phyloP scores from a whole-genome alignment of 2,329 filamentous ascomycete genomes.

The Cyanodermella asteris region DNA sequence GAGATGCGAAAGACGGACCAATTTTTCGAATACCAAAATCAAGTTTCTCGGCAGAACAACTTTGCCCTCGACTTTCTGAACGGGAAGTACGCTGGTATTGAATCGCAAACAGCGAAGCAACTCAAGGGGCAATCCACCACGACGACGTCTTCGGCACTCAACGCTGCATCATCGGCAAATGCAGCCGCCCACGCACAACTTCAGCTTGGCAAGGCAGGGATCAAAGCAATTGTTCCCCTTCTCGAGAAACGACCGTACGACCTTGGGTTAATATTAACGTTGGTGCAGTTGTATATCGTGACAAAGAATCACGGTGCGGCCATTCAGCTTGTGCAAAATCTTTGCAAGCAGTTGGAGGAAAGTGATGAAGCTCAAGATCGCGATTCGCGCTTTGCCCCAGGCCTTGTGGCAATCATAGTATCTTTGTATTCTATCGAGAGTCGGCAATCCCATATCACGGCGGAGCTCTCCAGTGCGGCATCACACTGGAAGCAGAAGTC shows the following conservation, averaged over 20 bases:
- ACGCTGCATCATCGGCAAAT: constrained; percentile 39
- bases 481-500: constrained; percentile 54
- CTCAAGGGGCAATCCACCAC: constrained; percentile 26
- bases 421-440: constrained; percentile 59
- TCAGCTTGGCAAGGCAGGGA: constrained; percentile 39
- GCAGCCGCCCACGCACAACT: constrained; percentile 53
- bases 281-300: constrained; percentile 60
- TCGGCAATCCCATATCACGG: constrained; percentile 47
- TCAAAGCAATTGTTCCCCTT: constrained; percentile 47
- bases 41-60: constrained; percentile 30
- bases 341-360: constrained; percentile 49
- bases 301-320: constrained; percentile 52
- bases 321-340: constrained; percentile 50
- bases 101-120: constrained; percentile 28
- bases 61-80: constrained; percentile 35
- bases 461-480: constrained; percentile 58
- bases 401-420: constrained; percentile 59
- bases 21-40: constrained; percentile 36
- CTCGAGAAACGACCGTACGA: constrained; percentile 57
- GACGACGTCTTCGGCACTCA: constrained; percentile 28
- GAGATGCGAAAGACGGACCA: constrained; percentile 28
- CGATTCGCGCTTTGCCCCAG: constrained; percentile 61
- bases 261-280: constrained; percentile 56
- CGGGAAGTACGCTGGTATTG: constrained; percentile 38
- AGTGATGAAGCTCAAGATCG: constrained; percentile 30